Evolutionary conservation across 768 basidiomycete species (phyloP), one percentile per base, ranked within the genome.

Genomic region (Mycena vitilis): DNA sequence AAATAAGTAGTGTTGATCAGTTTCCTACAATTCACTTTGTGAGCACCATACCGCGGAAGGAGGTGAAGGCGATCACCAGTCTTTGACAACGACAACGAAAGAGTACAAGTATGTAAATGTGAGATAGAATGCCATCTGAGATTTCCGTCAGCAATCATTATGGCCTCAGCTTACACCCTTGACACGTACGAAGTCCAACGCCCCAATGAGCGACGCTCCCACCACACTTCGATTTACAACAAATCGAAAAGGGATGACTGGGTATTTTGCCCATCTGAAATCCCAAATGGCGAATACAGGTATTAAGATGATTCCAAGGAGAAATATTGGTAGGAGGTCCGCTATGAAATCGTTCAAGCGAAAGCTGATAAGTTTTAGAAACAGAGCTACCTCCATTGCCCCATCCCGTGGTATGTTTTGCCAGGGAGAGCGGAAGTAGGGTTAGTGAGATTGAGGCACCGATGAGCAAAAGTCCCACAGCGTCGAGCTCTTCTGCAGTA

Each of bases 31-130:
- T 18, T 22, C 20, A n/a, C 47, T 37, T 59, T 56, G 42, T n/a
- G 47, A 66, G 23, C 22, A 66, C 30, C 30, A 30, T 30, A 30
- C 30, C 30, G 30, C 30, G 30, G 15, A 40, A 36, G 22, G 1
- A 38, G 18, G 30, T 15, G 22, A 20, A 37, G 42, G 71, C 48
- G 0, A 11, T 5, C 70, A 81, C 87, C 87, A 86, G 47, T 83
- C 81, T 69, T 85, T 85, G 22, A 86, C 84, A 34, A 87, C 80
- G 12, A 86, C 64, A 47, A 91, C 84, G 76, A 89, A 92, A 2
- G 89, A 90, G 81, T 88, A 94, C 20, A 93, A 86, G 74, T 93
- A 94, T 12, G 90, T 88, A 77, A 81, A 90, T 0, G 91, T 89
- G 53, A 94, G 83, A 81, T 87, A 90, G 80, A 87, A 90, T 2